Base-by-base conservation (phyloP, 768 basidiomycete genomes). In the Suillus fuscotomentosus region DNA sequence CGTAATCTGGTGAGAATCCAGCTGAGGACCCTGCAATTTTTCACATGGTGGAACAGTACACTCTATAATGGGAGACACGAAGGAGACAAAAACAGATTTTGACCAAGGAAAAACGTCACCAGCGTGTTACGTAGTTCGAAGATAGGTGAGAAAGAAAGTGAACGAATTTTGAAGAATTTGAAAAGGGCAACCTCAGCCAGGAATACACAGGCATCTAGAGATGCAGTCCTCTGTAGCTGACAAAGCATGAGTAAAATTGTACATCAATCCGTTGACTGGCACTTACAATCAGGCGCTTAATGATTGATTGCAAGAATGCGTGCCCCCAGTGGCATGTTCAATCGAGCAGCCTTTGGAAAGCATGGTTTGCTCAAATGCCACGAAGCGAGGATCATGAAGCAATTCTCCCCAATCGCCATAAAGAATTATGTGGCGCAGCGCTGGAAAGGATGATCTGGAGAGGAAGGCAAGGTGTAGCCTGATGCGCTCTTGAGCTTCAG, bases 351-450 rank as follows among this genome's bases (percentile, higher is more conserved):
- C 78, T 34, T 73, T 78, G 14, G 72, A 69, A n/a, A 55, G 63
- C 55, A 86, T 65, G 36, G 70, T 65, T 43, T 77, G 70, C 62
- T 71, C 66, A 54, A 77, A 73, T 5, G 66, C 60, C 36, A 51
- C 69, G 65, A 84, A 83, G 24, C 75, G 78, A n/a, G 74, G 69
- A 66, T 84, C 79, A 0, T 63, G 53, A 9, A 79, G 60, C 41
- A 80, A 76, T 13, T 73, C 67, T 24, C 71, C 73, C 87, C 88
- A 89, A 55, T 85, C 76, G 13, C 87, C 88, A 64, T 86, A 79
- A 22, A 90, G 70, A 34, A 81, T 65, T 4, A 90, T 68, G 15
- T 68, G 69, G 55, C 72, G 71, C 20, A 91, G 80, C 27, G 78
- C 72, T 22, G 87, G 82, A 67, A 88, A 82, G 39, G 69, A 69